A percentile compares a stretch with the other conserved stretches of the same genome.
These are phyloP conservation scores for Haemoproteus tartakovskyi DNA, from an alignment of 169 alveolate species.

Conservation along the genomic window DNA sequence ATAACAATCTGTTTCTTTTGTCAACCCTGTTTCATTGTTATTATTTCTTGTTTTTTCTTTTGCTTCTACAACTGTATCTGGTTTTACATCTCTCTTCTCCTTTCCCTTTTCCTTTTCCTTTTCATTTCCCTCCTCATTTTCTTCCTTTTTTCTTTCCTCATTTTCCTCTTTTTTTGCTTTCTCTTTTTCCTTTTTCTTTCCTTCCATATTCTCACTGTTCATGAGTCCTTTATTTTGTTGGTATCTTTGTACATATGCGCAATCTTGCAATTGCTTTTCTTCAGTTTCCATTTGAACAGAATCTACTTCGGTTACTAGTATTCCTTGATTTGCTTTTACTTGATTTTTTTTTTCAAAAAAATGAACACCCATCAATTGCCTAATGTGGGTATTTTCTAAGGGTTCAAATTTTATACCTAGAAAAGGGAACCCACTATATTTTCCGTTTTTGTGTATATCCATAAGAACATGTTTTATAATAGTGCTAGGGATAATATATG, in stretches of 20 bases:
- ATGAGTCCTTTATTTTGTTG: too few relatives aligned
- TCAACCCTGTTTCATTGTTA: too few relatives aligned
- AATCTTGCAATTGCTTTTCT: too few relatives aligned
- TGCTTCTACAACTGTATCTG: too few relatives aligned
- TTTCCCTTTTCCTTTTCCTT: constrained; percentile 1
- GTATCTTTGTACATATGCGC: too few relatives aligned
- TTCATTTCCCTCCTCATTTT: background rate
- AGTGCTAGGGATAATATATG: constrained; percentile 80
- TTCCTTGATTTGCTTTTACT: constrained; percentile 60
- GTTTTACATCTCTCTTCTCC: too few relatives aligned
- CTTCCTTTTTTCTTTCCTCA: constrained; percentile 4
- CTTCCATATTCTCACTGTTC: too few relatives aligned
- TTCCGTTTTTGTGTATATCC: constrained; percentile 62
- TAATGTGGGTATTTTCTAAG: constrained; percentile 73
- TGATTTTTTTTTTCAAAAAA: constrained; percentile 35
- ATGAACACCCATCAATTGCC: constrained; percentile 69
- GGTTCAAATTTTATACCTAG: constrained; percentile 80
- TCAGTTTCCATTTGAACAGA: constrained; percentile 6
- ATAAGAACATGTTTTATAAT: constrained; percentile 74
- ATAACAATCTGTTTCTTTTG: too few relatives aligned
- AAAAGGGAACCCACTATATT: constrained; percentile 79
- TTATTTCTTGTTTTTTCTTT: too few relatives aligned
- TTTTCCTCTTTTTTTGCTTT: constrained; percentile 67
- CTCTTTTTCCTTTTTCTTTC: too few relatives aligned
- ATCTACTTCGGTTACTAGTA: constrained; percentile 29